Conservation (phyloP, 2,329 filamentous ascomycete genomes). For the Beauveria varroae region DNA sequence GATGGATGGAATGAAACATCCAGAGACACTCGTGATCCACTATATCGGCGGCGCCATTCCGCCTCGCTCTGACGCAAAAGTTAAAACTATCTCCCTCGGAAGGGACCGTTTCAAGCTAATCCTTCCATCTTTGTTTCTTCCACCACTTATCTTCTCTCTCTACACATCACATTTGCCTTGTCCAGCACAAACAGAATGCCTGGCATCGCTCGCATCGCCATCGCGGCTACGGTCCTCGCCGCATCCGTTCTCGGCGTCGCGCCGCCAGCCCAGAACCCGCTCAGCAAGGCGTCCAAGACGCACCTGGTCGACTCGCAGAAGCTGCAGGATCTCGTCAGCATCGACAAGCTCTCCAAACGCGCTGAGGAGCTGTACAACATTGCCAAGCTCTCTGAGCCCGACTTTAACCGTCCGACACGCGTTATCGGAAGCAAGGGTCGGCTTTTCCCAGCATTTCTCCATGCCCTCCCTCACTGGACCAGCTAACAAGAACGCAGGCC, state of each 20-base stretch:
- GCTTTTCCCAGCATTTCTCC: conserved; percentile 12
- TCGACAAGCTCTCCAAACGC: conserved; percentile 48
- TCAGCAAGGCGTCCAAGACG: conserved; percentile 16
- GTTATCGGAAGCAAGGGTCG: conserved; percentile 61
- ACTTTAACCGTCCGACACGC: conserved; percentile 61
- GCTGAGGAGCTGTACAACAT: conserved; percentile 56
- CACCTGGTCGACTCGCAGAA: conserved; percentile 44
- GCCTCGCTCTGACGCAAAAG: background rate
- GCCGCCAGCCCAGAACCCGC: background rate
- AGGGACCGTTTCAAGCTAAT: background rate
- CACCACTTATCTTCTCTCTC: background rate
- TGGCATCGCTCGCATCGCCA: background rate
- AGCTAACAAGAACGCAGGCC: conserved; percentile 35
- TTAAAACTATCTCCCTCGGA: background rate
- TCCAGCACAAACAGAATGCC: background rate
- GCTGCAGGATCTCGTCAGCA: conserved; percentile 49
- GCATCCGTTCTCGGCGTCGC: background rate
- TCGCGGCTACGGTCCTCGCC: background rate
- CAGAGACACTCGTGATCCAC: background rate
- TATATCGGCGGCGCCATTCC: background rate
- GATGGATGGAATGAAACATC: background rate
- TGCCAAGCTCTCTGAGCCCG: conserved; percentile 48
- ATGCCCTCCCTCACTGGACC: background rate
- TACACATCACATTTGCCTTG: too few relatives aligned
- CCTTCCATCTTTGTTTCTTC: too few relatives aligned